Percentiles rank a stretch among this genome's conserved stretches.
phyloP scores from a whole-genome alignment of 2,329 filamentous ascomycete genomes.

The Diplocarpon rosae region DNA sequence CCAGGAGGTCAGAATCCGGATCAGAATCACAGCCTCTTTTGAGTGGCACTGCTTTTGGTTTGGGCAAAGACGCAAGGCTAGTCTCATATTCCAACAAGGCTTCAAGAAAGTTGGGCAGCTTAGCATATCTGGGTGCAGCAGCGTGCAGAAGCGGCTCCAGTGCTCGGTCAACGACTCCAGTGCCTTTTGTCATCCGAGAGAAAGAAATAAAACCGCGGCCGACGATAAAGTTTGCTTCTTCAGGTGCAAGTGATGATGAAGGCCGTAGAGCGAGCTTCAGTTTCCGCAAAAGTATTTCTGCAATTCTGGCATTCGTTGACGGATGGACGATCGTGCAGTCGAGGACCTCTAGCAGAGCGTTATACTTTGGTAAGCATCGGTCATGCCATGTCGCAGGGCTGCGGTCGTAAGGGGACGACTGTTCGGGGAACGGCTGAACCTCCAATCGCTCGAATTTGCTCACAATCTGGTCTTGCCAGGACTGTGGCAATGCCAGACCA shows the following conservation, averaged over 20 bases:
- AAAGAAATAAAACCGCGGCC: slow-evolving; percentile 67
- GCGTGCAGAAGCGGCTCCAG: slow-evolving; percentile 57
- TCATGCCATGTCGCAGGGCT: slow-evolving; percentile 51
- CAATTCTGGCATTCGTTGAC: slow-evolving; percentile 54
- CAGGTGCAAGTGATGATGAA: slow-evolving; percentile 45
- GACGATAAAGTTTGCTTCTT: slow-evolving; percentile 61
- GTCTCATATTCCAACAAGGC: slow-evolving; percentile 47
- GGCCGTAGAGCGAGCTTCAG: slow-evolving; percentile 53
- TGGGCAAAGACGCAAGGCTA: slow-evolving; percentile 17
- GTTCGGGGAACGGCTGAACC: slow-evolving; percentile 52
- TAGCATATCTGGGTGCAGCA: slow-evolving; percentile 54
- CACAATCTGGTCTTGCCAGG: slow-evolving; percentile 64
- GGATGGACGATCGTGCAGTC: slow-evolving; percentile 52
- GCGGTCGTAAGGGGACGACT: slow-evolving; percentile 46
- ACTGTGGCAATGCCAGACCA: slow-evolving; percentile 46
- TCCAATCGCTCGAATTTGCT: slow-evolving; percentile 57
- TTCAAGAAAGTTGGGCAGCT: slow-evolving; percentile 54
- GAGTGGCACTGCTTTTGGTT: slow-evolving; percentile 5
- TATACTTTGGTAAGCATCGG: slow-evolving; percentile 55
- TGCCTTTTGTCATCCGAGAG: slow-evolving; percentile 49
- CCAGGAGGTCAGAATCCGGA: slow-evolving; percentile 48
- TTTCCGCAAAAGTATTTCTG: slow-evolving; percentile 54
- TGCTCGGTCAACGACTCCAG: slow-evolving; percentile 45
- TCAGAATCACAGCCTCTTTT: slow-evolving; percentile 28
- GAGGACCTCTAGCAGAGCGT: slow-evolving; percentile 53